Percentiles rank a stretch among this genome's conserved stretches.
phyloP scores from a whole-genome alignment of 1,284 basidiomycete genomes.

The Anthracocystis panici-leucophaei region DNA sequence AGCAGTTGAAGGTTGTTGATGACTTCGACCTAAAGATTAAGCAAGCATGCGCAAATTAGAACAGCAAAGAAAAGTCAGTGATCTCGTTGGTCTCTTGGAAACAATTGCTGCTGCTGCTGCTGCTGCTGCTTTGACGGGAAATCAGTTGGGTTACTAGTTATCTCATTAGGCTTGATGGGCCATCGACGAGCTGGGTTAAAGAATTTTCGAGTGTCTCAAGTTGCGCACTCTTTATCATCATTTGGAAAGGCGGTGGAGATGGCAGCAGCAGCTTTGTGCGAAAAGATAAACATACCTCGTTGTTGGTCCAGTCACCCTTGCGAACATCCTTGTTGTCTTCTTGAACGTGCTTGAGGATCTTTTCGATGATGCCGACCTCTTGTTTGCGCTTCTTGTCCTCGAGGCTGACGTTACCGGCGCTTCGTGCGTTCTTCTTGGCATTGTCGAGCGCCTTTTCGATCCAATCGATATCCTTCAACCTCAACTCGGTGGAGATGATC shows the following conservation, averaged over 20 bases:
- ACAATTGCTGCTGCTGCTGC: conserved; percentile 7
- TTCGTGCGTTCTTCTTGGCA: conserved; percentile 59
- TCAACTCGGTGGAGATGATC: conserved; percentile 83
- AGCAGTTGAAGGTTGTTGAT: conserved; percentile 92
- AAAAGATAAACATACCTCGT: conserved; percentile 81
- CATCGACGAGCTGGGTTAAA: conserved; percentile 78
- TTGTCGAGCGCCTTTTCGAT: conserved; percentile 88
- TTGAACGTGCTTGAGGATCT: conserved; percentile 82
- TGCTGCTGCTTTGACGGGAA: conserved; percentile 7
- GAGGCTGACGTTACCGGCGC: conserved; percentile 79
- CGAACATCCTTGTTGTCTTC: conserved; percentile 91
- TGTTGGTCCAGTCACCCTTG: conserved; percentile 93
- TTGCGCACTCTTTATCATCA: conserved; percentile 82
- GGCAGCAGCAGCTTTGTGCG: conserved; percentile 6
- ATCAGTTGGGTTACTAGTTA: conserved; percentile 58
- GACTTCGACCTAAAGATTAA: conserved; percentile 83
- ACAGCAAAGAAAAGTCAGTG: background rate
- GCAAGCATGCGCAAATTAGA: background rate
- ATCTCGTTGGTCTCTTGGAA: background rate
- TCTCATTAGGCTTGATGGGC: conserved; percentile 73
- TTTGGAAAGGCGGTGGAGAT: conserved; percentile 12
- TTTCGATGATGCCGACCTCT: conserved; percentile 87
- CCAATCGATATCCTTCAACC: conserved; percentile 99
- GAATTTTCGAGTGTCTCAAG: conserved; percentile 74
- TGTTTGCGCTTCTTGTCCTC: conserved; percentile 97